A percentile compares a stretch with the other conserved stretches of the same genome.
Conservation (phyloP, 768 basidiomycete genomes). For the Termitomyces sp. region DNA sequence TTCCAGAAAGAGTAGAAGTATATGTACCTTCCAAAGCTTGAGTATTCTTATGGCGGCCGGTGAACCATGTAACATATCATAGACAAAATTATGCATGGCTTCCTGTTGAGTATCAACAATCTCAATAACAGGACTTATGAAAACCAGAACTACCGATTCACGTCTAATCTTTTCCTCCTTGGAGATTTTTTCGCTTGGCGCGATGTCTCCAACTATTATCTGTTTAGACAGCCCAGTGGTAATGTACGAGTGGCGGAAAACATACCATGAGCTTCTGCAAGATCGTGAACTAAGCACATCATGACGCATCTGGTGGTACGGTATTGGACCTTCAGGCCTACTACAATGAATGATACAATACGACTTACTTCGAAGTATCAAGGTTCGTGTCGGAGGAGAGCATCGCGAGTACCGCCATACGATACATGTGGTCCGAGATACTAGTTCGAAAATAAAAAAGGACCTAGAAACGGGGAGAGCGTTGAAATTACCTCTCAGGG, state of each 20-base stretch:
- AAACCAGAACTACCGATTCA: conserved; percentile 45
- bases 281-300: conserved; percentile 90
- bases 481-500: conserved; percentile 62
- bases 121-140: too few relatives aligned
- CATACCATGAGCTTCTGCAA: conserved; percentile 89
- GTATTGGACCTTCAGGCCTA: not conserved
- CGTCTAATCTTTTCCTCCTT: conserved; percentile 74
- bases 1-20: not conserved
- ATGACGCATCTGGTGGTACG: conserved; percentile 58
- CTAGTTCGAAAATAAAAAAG: conserved; percentile 29
- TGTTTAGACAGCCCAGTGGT: not conserved
- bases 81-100: conserved; percentile 86
- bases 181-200: conserved; percentile 81
- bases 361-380: conserved; percentile 64
- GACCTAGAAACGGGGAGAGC: not conserved
- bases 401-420: conserved; percentile 94
- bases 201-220: conserved; percentile 80
- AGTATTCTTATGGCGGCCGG: conserved; percentile 64
- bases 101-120: conserved; percentile 36
- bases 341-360: too few relatives aligned
- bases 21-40: conserved; percentile 61
- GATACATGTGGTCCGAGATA: conserved; percentile 96
- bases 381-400: conserved; percentile 70
- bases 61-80: conserved; percentile 81
- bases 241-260: not conserved